Percentiles rank a stretch among this genome's conserved stretches.
Conservation (phyloP, 805 yeast species). For the Suhomyces kilbournensis region DNA sequence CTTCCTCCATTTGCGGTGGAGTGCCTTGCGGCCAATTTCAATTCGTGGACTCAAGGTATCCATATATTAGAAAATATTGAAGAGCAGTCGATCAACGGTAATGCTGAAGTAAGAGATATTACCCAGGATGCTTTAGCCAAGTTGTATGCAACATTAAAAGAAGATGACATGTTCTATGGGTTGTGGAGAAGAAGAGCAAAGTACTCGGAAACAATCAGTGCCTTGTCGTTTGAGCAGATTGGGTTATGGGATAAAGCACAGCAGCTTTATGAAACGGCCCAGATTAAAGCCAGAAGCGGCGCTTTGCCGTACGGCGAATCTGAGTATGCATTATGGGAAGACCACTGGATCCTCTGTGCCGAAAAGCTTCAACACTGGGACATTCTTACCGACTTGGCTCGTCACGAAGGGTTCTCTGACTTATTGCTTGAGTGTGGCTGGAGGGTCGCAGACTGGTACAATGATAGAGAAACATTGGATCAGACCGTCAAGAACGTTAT, state of each 20-base stretch:
- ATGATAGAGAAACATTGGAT: conserved; percentile 90
- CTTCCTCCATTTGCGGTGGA: conserved; percentile 93
- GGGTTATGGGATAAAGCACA: conserved; percentile 95
- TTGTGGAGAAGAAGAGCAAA: conserved; percentile 96
- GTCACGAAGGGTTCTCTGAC: conserved; percentile 97
- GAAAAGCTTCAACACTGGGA: conserved; percentile 99
- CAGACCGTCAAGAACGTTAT: conserved; percentile 92
- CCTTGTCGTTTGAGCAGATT: conserved; percentile 89
- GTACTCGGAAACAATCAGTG: conserved; percentile 88
- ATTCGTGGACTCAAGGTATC: conserved; percentile 89
- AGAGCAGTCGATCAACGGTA: conserved; percentile 55
- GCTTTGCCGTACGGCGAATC: conserved; percentile 92
- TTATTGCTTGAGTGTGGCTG: conserved; percentile 96
- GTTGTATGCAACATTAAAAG: conserved; percentile 82
- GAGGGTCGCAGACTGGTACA: conserved; percentile 98
- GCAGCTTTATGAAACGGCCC: conserved; percentile 93
- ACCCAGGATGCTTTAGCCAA: conserved; percentile 90
- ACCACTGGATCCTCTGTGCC: conserved; percentile 96
- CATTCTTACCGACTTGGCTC: conserved; percentile 89
- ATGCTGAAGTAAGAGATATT: conserved; percentile 73
- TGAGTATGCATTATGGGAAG: conserved; percentile 97
- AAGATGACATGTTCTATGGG: conserved; percentile 96
- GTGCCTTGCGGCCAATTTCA: conserved; percentile 79
- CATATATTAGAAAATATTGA: conserved; percentile 76
- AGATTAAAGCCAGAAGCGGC: conserved; percentile 93